phyloP scores from a whole-genome alignment of 805 yeast genomes.

The Nakazawaea laoshanensis region DNA sequence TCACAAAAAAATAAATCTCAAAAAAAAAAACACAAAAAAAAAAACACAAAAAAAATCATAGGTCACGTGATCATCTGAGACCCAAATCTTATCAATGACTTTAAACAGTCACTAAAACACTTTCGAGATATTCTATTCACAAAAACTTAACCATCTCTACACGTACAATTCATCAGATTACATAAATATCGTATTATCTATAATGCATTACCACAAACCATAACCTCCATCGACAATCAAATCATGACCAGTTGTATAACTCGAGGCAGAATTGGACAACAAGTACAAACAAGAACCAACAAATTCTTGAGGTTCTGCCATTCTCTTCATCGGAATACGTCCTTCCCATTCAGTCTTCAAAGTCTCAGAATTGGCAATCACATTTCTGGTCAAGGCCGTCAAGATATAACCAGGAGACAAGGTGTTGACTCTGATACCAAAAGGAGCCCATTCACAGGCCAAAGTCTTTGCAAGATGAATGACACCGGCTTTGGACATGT shows the following conservation, averaged over 20 bases:
- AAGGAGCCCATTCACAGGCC: slow-evolving; percentile 78
- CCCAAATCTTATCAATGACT: no score
- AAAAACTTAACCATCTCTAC: no score
- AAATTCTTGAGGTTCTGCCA: slow-evolving; percentile 82
- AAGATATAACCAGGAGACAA: slow-evolving; percentile 75
- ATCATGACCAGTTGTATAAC: slow-evolving; percentile 81
- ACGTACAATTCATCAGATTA: no score
- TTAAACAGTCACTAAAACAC: no score
- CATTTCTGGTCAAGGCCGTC: slow-evolving; percentile 71
- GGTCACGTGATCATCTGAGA: no score
- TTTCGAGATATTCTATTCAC: no score
- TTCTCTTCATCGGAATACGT: slow-evolving; percentile 67
- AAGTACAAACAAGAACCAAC: slow-evolving; percentile 70
- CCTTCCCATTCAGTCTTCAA: slow-evolving; percentile 68
- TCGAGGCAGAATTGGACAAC: slow-evolving; percentile 60
- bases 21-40: slow-evolving; percentile 1
- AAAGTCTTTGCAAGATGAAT: slow-evolving; percentile 69
- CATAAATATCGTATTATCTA: no score
- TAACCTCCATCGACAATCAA: slow-evolving; percentile 83
- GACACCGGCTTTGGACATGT: slow-evolving; percentile 83
- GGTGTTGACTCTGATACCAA: slow-evolving; percentile 69
- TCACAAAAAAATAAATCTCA: no score
- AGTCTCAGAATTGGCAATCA: slow-evolving; percentile 46
- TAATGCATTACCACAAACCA: slow-evolving; percentile 63
- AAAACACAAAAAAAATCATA: background rate